Conservation (phyloP, 306 rosid genomes). For the Rosa multiflora region DNA sequence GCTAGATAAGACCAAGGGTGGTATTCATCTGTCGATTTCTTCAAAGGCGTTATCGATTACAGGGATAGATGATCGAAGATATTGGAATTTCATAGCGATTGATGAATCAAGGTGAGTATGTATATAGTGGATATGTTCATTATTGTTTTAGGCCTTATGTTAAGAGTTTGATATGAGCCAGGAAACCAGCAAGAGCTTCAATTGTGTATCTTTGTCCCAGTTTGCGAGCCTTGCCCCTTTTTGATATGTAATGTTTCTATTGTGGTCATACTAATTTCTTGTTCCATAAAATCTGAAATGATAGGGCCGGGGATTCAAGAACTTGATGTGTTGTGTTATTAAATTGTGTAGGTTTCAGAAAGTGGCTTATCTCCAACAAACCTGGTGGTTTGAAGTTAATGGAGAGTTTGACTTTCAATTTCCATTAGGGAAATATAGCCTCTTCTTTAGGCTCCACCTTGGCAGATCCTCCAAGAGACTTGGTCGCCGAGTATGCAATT, state of each 20-base stretch:
- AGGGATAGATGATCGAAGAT: slow-evolving; percentile 92
- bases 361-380: slow-evolving; percentile 92
- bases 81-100: slow-evolving; percentile 72
- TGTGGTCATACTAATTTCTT: not conserved
- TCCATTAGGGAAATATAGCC: slow-evolving; percentile 58
- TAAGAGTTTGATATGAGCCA: slow-evolving; percentile 11
- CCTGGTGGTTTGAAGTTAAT: slow-evolving; percentile 89
- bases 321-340: not conserved
- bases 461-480: slow-evolving; percentile 66
- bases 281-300: not conserved
- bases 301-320: not conserved
- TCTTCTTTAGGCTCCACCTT: slow-evolving; percentile 76
- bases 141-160: not conserved
- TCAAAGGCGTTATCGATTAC: slow-evolving; percentile 72
- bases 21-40: slow-evolving; percentile 59
- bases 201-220: not conserved
- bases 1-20: slow-evolving; percentile 72
- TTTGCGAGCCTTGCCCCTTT: not conserved
- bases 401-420: slow-evolving; percentile 83
- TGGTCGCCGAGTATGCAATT: slow-evolving; percentile 67
- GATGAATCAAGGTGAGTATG: slow-evolving; percentile 84
- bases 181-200: slow-evolving; percentile 6
- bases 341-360: slow-evolving; percentile 55
- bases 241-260: not conserved
- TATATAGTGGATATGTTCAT: not conserved